phyloP scores from a whole-genome alignment of 2,329 filamentous ascomycete species.

The Ceratocystis destructans region DNA sequence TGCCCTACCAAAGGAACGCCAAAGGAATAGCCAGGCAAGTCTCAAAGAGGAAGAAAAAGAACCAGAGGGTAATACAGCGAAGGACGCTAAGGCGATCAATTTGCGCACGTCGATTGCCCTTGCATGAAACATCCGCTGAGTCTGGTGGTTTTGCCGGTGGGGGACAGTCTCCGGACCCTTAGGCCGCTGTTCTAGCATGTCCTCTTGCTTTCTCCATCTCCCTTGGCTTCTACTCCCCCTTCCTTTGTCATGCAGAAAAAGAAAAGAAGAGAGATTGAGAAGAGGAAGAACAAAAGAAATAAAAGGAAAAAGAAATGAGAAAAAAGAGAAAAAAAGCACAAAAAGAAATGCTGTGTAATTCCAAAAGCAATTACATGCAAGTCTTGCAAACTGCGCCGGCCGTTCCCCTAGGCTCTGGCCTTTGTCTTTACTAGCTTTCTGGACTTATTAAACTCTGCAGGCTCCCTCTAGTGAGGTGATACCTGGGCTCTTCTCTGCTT shows the following conservation, averaged over 20 bases:
- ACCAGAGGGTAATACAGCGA: not conserved
- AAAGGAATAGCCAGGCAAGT: not conserved
- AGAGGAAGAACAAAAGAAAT: not conserved
- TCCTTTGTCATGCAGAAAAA: not conserved
- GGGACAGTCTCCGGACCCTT: not conserved
- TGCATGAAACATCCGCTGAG: not conserved
- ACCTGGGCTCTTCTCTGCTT: not conserved
- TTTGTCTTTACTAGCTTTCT: not conserved
- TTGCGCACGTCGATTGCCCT: not conserved
- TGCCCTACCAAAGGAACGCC: constrained; percentile 3
- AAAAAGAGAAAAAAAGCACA: not conserved
- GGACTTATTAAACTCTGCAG: not conserved
- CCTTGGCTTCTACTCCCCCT: not conserved
- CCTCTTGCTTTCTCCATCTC: not conserved
- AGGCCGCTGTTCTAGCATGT: not conserved
- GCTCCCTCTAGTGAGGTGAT: not conserved
- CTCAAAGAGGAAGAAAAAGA: not conserved
- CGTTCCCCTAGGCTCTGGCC: not conserved
- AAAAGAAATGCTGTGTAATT: not conserved
- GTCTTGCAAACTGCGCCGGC: not conserved
- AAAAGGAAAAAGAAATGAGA: not conserved
- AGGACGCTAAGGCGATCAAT: not conserved
- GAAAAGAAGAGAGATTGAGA: not conserved
- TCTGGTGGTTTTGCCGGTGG: not conserved
- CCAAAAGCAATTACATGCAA: not conserved